Conservation (phyloP, 495 filamentous ascomycete genomes). For the Apiosordaria backusii region DNA sequence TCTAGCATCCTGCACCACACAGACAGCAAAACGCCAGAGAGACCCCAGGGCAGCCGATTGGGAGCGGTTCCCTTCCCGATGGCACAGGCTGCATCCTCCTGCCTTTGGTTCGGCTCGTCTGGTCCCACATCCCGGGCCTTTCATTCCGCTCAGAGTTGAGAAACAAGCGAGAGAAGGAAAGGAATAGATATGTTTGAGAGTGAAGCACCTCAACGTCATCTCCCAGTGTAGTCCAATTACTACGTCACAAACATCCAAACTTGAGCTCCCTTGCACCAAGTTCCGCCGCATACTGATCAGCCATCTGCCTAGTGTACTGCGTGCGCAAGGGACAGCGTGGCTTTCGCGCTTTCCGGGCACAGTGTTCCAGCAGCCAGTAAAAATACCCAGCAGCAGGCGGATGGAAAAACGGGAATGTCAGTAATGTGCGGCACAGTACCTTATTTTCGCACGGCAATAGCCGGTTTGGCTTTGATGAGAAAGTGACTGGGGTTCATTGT, state of each 20-base stretch:
- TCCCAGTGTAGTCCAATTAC: neutral
- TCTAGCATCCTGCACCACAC: neutral
- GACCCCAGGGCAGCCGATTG: neutral
- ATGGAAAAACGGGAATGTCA: constrained; percentile 26
- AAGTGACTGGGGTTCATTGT: constrained; percentile 8
- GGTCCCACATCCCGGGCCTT: neutral
- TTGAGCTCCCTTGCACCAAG: neutral
- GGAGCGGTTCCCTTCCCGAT: neutral
- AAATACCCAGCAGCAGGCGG: too few relatives aligned
- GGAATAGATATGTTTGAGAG: neutral
- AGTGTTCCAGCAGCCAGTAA: constrained; percentile 13
- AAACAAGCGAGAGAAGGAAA: neutral
- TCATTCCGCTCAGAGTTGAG: neutral
- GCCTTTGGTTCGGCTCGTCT: neutral
- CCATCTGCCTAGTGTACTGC: neutral
- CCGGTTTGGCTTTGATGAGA: constrained; percentile 16
- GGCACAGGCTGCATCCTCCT: neutral
- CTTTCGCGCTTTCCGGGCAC: constrained; percentile 9
- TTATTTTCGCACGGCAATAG: constrained; percentile 25
- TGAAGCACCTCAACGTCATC: neutral
- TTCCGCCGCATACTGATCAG: neutral
- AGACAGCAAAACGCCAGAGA: neutral
- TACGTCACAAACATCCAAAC: neutral
- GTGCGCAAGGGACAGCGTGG: constrained; percentile 9
- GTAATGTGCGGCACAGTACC: constrained; percentile 25